Evolutionary conservation across 1,139 yeast species (phyloP), one percentile per base, ranked within the genome.

Genomic region (Scheffersomyces cryptocercus): DNA sequence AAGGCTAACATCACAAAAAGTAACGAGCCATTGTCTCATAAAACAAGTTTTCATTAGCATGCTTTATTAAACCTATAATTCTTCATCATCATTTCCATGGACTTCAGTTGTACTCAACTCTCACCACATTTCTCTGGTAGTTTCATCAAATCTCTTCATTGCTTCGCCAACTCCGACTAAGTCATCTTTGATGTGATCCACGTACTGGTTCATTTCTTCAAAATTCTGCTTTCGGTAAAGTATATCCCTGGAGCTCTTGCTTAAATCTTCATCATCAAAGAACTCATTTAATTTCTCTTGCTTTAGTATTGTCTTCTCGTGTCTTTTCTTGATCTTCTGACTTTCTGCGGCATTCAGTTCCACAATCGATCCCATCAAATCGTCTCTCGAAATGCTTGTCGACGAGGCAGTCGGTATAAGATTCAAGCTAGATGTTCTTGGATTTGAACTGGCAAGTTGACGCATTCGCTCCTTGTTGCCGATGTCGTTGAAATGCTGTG

Each of bases 131-230:
- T 68, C 72, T 45, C 64, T 57, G 10, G 71, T 65, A 3, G 68
- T 62, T 36, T 64, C 70, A 44, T 73, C 78, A 49, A 73, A 73
- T 35, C 59, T 55, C 56, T 70, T 69, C 77, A 74, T 72, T n/a
- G 67, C 56, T 26, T 61, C 64, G 3, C 73, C 70, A 33, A 74
- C 74, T 10, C 48, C 60, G 15, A 58, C 64, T 42, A 74, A 56
- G 38, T 63, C 63, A 16, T 49, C 52, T 43, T 64, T 64, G 12
- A 74, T 68, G 10, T 71, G 73, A 28, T 58, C 62, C 6, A 73
- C 68, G 40, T 70, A 72, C 31, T 57, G 54, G 44, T 68, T 67
- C 52, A 73, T 57, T 41, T 70, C 77, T 35, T 67, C 70, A 46
- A 73, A 70, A 41, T 70, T 67, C 50, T 62, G 68, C 44, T 62